phyloP scores from a whole-genome alignment of 306 rosid genomes.

The Malus sylvestris region DNA sequence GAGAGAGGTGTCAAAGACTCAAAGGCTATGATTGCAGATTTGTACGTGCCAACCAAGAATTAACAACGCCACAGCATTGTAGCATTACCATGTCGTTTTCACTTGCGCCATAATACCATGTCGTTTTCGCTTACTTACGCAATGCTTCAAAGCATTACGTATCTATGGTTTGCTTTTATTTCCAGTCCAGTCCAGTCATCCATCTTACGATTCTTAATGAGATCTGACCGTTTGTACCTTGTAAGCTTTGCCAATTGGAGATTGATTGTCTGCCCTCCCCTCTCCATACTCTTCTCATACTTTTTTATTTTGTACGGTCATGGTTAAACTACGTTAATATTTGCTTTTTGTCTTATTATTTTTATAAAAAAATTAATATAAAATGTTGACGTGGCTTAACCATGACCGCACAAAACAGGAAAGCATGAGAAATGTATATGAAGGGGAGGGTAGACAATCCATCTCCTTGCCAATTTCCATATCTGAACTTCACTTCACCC shows the following conservation, averaged over 20 bases:
- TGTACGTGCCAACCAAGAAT: slow-evolving; percentile 32
- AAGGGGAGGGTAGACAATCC: no score
- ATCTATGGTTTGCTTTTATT: not conserved
- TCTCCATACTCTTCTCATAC: no score
- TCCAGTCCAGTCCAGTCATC: not conserved
- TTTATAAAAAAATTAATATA: no score
- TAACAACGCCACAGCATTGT: not conserved
- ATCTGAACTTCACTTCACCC: not conserved
- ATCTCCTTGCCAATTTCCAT: not conserved
- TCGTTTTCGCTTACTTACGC: slow-evolving; percentile 18
- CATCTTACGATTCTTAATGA: not conserved
- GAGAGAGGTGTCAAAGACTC: not conserved
- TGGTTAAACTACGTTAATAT: no score
- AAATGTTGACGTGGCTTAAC: no score
- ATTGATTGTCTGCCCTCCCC: no score
- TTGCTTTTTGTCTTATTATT: no score
- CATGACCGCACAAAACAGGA: no score
- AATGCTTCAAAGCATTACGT: slow-evolving; percentile 1
- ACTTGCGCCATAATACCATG: slow-evolving; percentile 12
- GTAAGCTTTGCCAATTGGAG: no score
- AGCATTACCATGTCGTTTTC: not conserved
- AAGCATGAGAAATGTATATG: no score
- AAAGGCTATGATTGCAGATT: slow-evolving; percentile 10
- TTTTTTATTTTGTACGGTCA: no score
- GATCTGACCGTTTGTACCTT: not conserved